Conservation (phyloP, 208 protist genomes). For the Borovskyia barvae region DNA sequence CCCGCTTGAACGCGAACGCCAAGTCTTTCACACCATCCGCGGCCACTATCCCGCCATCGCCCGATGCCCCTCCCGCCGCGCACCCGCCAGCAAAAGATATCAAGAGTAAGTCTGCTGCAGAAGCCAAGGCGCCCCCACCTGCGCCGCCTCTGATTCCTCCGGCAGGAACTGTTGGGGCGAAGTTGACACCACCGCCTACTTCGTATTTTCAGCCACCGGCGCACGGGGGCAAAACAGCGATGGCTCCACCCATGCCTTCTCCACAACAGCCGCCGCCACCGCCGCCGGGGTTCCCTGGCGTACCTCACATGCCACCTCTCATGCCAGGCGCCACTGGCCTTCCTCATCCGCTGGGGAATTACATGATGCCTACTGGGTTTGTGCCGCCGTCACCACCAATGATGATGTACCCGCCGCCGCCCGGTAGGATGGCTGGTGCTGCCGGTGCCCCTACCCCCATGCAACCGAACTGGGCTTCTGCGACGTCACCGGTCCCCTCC, state of each 20-base stretch:
- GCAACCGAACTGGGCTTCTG: too few species aligned
- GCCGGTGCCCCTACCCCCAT: too few species aligned
- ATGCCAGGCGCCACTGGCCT: not conserved
- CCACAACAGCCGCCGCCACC: not conserved
- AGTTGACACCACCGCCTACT: too few species aligned
- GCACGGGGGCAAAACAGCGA: not conserved
- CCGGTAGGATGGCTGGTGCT: too few species aligned
- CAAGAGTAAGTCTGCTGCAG: not conserved
- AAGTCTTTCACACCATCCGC: slow-evolving; percentile 53
- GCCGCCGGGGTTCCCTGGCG: slow-evolving; percentile 8
- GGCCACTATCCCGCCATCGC: not conserved
- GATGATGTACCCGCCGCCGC: not conserved
- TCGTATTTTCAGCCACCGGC: too few species aligned
- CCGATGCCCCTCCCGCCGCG: not conserved
- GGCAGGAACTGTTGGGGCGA: too few species aligned
- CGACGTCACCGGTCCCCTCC: too few species aligned
- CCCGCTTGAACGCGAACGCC: slow-evolving; percentile 58
- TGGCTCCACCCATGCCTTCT: not conserved
- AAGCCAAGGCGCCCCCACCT: not conserved
- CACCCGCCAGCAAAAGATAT: not conserved
- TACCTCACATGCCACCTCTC: slow-evolving; percentile 8
- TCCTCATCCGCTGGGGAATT: not conserved
- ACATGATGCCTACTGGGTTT: slow-evolving; percentile 23
- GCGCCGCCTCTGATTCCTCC: too few species aligned
- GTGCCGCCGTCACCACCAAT: slow-evolving; percentile 25